Base-by-base conservation (phyloP, 2,329 filamentous ascomycete genomes). In the Shiraia sp. region DNA sequence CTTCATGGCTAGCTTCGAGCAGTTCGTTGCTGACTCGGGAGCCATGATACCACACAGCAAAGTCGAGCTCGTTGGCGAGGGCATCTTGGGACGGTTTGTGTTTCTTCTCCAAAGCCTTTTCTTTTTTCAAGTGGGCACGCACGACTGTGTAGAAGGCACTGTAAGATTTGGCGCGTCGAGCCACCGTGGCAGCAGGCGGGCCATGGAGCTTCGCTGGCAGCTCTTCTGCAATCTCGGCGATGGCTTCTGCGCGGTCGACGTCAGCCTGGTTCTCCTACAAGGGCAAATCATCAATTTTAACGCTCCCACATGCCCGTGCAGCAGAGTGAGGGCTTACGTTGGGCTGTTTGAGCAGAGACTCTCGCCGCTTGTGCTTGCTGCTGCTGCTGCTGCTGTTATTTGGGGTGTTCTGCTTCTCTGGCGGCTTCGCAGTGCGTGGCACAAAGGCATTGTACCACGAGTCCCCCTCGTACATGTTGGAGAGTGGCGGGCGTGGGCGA, bases 1-100 rank as follows among this genome's bases (percentile, higher is more conserved):
- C 84, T 54, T 88, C 84, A 66, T 95, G 89, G 65, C 88, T 93
- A 38, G 89, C 84, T 58, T 91, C 82, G 22, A 95, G 74, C 61
- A 97, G 72, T 53, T 83, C 81, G 32, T 82, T 79, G 55, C 87
- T 83, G 37, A 86, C 66, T 22, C 19, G 4, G 4, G 19, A 5
- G 15, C 70, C 71, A 49, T 76, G 72, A 61, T 85, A 83, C 74
- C 81, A 82, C 47, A 75, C 69, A 17, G 75, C 77, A 38, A 84
- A 80, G 7, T 83, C 80, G 19, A 85, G 63, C 52, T 82, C 69
- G 72, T 83, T 73, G 77, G 78, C 71, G 68, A 82, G 51, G 45
- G 75, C 60, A 63, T 75, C 51, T 16, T 53, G 50, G 31, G 57
- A 51, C 41, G 63, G 73, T 61, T 60, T 72, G 45, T 64, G 73